Conservation (phyloP, 176 grass and related monocot species). For the Eragrostis curvula region DNA sequence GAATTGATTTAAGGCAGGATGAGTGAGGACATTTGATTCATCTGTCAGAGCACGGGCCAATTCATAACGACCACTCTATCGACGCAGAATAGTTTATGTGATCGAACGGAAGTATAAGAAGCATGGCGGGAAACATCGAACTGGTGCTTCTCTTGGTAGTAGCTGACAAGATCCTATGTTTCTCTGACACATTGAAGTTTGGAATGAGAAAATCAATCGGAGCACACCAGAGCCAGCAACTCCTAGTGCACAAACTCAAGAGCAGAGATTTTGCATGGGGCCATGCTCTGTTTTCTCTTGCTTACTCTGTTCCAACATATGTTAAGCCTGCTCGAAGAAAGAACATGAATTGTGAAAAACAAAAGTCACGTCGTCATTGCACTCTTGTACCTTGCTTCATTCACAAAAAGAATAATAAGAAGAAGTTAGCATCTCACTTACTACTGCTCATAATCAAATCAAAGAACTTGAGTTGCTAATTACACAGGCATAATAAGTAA, state of each 20-base stretch:
- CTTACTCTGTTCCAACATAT: too few relatives aligned
- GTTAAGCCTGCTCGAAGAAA: too few relatives aligned
- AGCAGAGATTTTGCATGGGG: too few relatives aligned
- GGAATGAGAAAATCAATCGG: background rate
- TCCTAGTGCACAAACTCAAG: too few relatives aligned
- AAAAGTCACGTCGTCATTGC: background rate
- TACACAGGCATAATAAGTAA: background rate
- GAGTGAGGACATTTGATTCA: slow-evolving; percentile 37
- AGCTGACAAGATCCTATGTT: slow-evolving; percentile 10
- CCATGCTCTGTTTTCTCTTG: too few relatives aligned
- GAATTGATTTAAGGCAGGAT: slow-evolving; percentile 36
- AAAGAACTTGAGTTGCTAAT: background rate
- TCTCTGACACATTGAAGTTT: slow-evolving; percentile 21
- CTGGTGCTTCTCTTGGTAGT: background rate
- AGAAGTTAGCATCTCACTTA: background rate
- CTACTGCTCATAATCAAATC: background rate
- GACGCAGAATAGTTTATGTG: background rate
- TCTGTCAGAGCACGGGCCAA: background rate
- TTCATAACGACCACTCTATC: background rate
- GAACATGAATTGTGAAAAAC: too few relatives aligned
- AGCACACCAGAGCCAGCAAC: too few relatives aligned
- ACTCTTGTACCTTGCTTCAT: background rate
- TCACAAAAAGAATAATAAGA: too few relatives aligned
- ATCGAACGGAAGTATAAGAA: background rate
- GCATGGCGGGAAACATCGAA: background rate